Base-by-base conservation (phyloP, 768 basidiomycete genomes). In the Kwoniella heveanensis region DNA sequence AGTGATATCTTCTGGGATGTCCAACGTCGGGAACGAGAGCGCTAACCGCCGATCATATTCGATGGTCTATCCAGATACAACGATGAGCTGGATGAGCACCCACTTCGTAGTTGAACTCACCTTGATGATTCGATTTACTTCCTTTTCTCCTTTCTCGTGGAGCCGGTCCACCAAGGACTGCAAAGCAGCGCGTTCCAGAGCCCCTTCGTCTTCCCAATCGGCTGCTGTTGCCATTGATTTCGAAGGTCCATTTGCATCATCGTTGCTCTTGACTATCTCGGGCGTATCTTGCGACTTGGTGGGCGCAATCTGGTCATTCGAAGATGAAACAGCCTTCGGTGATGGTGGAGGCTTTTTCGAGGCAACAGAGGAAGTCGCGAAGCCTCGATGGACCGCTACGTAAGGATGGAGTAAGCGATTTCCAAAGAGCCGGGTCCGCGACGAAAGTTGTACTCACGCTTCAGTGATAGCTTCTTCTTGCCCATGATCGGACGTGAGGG, bases 121-220 rank as follows among this genome's bases (percentile, higher is more conserved):
- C 87, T 90, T 90, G 66, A 90, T 64, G 10, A 85, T 81, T 61
- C 87, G 84, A 4, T 82, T 79, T 60, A 94, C 86, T 71, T 96
- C 95, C 77, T 88, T 92, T 78, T 95, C 91, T 5, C 86, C 89
- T 75, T 87, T 92, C 21, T 94, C 91, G 72, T 95, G 91, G 52
- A 88, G 82, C 71, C 86, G 88, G 66, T 95, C 92, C 0, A 95
- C 86, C 51, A 92, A 73, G 50, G 79, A 81, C 80, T 93, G 92
- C 54, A 92, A 82, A 29, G 83, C 82, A 24, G 68, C 65, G 61
- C 78, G 71, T 62, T 81, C 82, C 8, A 64, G 37, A 13, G 62
- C 62, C 19, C 65, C 67, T 21, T 57, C 65, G 17, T 49, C 64
- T 19, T 67, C 70, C 32, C 64, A 61, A 22, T 67, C 65, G 9